Conservation (phyloP, 2,329 filamentous ascomycete species). For the Arthrinium puccinioides region DNA sequence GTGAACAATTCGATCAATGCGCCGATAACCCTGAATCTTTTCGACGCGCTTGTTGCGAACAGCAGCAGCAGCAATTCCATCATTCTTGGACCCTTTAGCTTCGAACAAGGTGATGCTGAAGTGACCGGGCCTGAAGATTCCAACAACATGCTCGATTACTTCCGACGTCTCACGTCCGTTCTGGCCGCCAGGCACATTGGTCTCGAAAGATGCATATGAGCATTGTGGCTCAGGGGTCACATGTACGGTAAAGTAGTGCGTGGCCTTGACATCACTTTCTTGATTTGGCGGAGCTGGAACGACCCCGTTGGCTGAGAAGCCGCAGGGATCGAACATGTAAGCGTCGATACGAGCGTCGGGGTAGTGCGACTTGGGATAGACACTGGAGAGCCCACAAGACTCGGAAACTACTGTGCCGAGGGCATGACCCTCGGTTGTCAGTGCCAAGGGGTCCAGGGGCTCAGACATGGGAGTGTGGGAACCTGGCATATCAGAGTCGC, state of each 20-base stretch:
- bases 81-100: constrained; percentile 56
- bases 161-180: constrained; percentile 83
- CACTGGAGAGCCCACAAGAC: constrained; percentile 76
- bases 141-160: constrained; percentile 86
- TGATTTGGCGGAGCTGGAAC: constrained; percentile 63
- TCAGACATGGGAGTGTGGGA: constrained; percentile 51
- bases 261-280: constrained; percentile 41
- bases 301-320: constrained; percentile 95
- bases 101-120: constrained; percentile 98
- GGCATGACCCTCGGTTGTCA: constrained; percentile 89
- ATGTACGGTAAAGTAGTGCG: constrained; percentile 96
- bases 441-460: constrained; percentile 56
- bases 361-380: constrained; percentile 82
- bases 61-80: constrained; percentile 21
- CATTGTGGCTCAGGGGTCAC: constrained; percentile 96
- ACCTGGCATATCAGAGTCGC: constrained; percentile 43
- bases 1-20: constrained; percentile 91
- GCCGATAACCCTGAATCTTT: constrained; percentile 74
- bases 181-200: constrained; percentile 87
- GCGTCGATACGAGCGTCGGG: constrained; percentile 91
- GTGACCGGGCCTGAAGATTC: constrained; percentile 94
- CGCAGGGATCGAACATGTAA: constrained; percentile 93
- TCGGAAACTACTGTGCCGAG: constrained; percentile 90
- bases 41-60: constrained; percentile 59
- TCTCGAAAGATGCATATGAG: constrained; percentile 97